Conservation (phyloP, 768 basidiomycete genomes). For the Kwoniella bestiolae region DNA sequence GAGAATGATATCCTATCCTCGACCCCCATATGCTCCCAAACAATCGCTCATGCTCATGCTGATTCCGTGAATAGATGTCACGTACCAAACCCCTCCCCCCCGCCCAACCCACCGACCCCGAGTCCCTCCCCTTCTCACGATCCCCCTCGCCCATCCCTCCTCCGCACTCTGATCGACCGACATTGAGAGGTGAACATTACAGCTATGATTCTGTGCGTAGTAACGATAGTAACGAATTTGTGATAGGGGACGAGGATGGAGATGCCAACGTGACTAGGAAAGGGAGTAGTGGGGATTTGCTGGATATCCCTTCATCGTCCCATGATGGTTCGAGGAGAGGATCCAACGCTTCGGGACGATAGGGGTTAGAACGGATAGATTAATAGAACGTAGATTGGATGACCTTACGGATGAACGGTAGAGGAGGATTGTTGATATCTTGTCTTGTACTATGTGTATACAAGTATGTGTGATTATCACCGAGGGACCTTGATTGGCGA, state of each 20-base stretch:
- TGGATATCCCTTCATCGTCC: neutral
- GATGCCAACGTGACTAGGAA: neutral
- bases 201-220: constrained; percentile 22
- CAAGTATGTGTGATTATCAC: no score
- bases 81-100: constrained; percentile 2
- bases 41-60: neutral
- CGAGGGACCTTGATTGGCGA: no score
- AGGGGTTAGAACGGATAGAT: neutral
- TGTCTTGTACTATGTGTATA: no score
- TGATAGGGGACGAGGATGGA: constrained; percentile 2
- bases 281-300: neutral
- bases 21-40: no score
- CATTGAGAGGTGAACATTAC: constrained; percentile 26
- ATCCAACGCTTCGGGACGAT: neutral
- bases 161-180: constrained; percentile 18
- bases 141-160: constrained; percentile 36
- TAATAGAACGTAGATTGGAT: no score
- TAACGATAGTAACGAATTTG: neutral
- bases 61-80: neutral
- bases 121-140: constrained; percentile 35
- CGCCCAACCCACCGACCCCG: constrained; percentile 18
- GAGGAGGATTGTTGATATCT: no score
- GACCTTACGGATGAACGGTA: no score
- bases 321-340: neutral
- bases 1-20: no score